Base-by-base conservation (phyloP, 176 grass and related monocot genomes). In the Musa schizocarpa region DNA sequence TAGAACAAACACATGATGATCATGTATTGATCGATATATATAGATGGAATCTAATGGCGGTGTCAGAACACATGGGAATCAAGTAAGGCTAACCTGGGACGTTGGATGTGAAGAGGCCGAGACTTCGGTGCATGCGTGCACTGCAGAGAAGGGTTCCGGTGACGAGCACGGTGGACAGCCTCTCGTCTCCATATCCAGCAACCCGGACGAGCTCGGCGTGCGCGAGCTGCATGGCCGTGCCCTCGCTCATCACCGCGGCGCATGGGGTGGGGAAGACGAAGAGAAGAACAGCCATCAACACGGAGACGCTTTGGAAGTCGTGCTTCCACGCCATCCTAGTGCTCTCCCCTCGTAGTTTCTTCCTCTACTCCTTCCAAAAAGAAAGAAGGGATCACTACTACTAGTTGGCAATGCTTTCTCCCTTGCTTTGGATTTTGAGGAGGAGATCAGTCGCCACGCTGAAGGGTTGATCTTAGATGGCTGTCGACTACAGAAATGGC, bases 181-280 rank as follows among this genome's bases (percentile, higher is more conserved):
- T 25, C 69, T 80, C 68, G 43, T 80, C 78, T 2, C 78, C 78
- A n/a, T 80, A 80, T 9, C 78, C 78, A 20, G 78, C 78, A 27
- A 20, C 1, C 19, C 54, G 69, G 21, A 52, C 55, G 34, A 73
- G 56, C 69, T 80, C 78, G 20, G 55, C 69, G 5, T 9, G 54
- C 9, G 77, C 34, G 77, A 79, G 65, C 9, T 70, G 52, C 65
- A 59, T 58, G 13, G 76, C 24, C 51, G 50, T 9, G 24, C 11
- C 51, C 10, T 75, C 24, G 29, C 2, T 8, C 11, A 21, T 11
- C 61, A 19, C 50, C 74, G 16, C 34, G 16, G 74, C n/a, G 16
- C 4, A 50, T 17, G 57, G 13, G 19, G 21, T 29, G 11, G 65
- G 14, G n/a, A 1, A 26, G 14, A 67, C 13, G 34, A 76, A 21